Evolutionary conservation across 2,329 filamentous ascomycete species (phyloP).

Genomic region (Monosporascus sp.): DNA sequence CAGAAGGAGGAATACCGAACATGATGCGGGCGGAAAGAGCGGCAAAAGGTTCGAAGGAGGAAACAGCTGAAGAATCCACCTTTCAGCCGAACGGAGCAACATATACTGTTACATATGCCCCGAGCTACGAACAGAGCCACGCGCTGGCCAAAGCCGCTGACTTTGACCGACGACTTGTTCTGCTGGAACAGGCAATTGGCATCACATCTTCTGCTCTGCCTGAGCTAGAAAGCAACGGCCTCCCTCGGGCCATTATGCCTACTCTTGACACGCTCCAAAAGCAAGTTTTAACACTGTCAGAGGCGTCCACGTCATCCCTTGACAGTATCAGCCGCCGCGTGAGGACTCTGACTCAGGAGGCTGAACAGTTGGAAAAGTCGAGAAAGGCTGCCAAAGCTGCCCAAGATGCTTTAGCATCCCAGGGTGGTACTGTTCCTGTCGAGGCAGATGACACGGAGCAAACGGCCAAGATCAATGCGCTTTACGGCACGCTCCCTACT

Average conservation of each 20-base stretch:
- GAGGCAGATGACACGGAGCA: conserved; percentile 60
- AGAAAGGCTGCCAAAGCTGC: conserved; percentile 57
- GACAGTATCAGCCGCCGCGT: conserved; percentile 68
- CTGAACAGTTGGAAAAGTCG: conserved; percentile 64
- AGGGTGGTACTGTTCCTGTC: conserved; percentile 33
- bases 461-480: conserved; percentile 79
- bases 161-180: conserved; percentile 75
- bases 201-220: conserved; percentile 65
- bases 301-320: conserved; percentile 66
- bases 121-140: conserved; percentile 60
- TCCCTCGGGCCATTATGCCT: conserved; percentile 69
- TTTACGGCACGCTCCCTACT: conserved; percentile 83
- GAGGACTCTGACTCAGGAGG: conserved; percentile 64
- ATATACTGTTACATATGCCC: conserved; percentile 62
- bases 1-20: conserved; percentile 20
- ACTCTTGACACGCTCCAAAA: conserved; percentile 75
- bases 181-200: conserved; percentile 77
- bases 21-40: conserved; percentile 17
- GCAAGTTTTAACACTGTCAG: conserved; percentile 70
- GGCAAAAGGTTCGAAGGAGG: conserved; percentile 17
- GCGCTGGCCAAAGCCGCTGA: conserved; percentile 76
- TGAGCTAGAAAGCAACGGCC: conserved; percentile 51
- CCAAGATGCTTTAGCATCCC: conserved; percentile 51
- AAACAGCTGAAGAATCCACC: conserved; percentile 9
- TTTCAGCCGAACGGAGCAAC: conserved; percentile 36